Conservation (phyloP, 169 alveolate species). For the Eimeria zaria region DNA sequence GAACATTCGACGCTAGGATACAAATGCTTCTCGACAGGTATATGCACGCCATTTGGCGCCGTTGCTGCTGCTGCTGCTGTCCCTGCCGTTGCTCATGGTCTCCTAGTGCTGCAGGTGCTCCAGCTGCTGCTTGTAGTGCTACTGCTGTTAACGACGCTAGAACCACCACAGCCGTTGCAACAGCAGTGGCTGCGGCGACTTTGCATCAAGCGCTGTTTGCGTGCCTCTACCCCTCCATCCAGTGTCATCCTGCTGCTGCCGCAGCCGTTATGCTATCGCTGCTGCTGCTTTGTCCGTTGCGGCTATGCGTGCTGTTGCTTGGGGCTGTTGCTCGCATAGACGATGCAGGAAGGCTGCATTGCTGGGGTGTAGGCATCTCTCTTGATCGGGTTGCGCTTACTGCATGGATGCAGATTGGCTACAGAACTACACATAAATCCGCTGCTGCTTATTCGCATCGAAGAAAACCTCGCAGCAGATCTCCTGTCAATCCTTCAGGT, state of each 20-base stretch:
- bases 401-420: constrained; percentile 67
- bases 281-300: background rate
- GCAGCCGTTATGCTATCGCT: background rate
- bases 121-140: too few relatives aligned
- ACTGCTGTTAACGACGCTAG: background rate
- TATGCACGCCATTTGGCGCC: background rate
- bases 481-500: constrained; percentile 68
- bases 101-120: too few relatives aligned
- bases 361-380: background rate
- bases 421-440: constrained; percentile 48
- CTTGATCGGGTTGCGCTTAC: background rate
- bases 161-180: background rate
- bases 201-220: background rate
- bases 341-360: background rate
- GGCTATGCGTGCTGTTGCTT: background rate
- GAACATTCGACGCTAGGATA: constrained; percentile 71
- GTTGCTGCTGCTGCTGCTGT: background rate
- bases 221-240: background rate
- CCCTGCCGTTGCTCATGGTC: too few relatives aligned
- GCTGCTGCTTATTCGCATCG: constrained; percentile 43
- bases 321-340: background rate
- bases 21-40: constrained; percentile 72
- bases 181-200: background rate
- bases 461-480: constrained; percentile 80
- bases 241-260: background rate